Base-by-base conservation (phyloP, 306 rosid genomes). In the Quercus gilva region DNA sequence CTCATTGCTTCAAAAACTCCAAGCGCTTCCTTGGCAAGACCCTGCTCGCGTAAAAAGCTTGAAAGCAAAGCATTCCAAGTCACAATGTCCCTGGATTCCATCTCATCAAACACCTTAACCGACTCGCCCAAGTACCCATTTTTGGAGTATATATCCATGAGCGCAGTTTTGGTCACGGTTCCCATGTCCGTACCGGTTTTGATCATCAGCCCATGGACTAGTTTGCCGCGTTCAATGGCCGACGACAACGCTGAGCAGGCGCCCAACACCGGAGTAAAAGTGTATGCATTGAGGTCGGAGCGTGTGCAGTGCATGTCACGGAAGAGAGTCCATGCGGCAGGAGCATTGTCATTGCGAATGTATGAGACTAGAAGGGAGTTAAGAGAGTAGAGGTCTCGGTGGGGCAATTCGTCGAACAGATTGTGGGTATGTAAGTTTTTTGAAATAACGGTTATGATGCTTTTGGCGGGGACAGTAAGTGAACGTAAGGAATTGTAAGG, bases 1-100 rank as follows among this genome's bases (percentile, higher is more conserved):
- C 80, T 86, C 97, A 87, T 91, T n/a, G 73, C 86, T 60, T 73
- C 74, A 23, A 87, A 79, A 83, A 86, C 85, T 15, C 80, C 69
- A 26, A 89, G 75, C 3, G 89, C 90, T 76, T 91, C 82, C 28
- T 1, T 55, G 1, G 90, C 91, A 88, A 72, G 85, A 69, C 85
- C 86, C 3, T 77, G 75, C 64, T 12, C 53, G 5, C 88, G 75
- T 9, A 83, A 61, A 78, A 69, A 89, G 75, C 83, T 74, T 0
- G 90, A 87, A 69, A 86, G 78, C 89, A 87, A 29, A 55, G 88
- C 78, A 6, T 92, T 87, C 92, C 92, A 90, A 53, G 94, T 86
- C 12, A 88, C 90, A 70, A 90, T 86, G 69, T 90, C 97, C 74
- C 68, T 88, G 58, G 74, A 83, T 43, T 69, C 78, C 84, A 90